Conservation (phyloP, 352 stramenopile species). For the Phytophthora sojae region DNA sequence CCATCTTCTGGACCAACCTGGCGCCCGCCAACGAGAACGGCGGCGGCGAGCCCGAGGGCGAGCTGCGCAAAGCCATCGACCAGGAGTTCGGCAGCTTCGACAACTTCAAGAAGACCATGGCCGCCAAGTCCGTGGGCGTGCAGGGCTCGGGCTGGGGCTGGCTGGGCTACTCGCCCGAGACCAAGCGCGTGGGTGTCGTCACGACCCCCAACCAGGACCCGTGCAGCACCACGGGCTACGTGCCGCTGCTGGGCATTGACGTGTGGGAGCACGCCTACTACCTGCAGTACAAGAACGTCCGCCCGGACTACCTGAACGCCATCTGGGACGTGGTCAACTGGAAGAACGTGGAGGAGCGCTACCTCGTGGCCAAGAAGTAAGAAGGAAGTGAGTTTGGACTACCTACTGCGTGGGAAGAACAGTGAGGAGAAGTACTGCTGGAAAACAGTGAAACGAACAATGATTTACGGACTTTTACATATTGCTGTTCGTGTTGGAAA, state of each 20-base stretch:
- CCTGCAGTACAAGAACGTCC: constrained; percentile 97
- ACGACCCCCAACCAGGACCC: constrained; percentile 97
- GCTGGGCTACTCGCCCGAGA: constrained; percentile 94
- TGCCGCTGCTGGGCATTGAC: constrained; percentile 98
- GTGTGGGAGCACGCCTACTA: constrained; percentile 98
- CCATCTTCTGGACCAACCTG: constrained; percentile 99
- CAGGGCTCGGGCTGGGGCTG: constrained; percentile 99
- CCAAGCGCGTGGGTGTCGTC: constrained; percentile 88
- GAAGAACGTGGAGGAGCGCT: constrained; percentile 90
- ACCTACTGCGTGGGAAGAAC: no score
- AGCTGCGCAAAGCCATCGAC: constrained; percentile 91
- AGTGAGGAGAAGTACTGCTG: no score
- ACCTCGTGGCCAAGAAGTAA: constrained; percentile 78
- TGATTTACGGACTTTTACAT: no score
- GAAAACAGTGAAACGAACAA: no score
- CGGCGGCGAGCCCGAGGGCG: constrained; percentile 82
- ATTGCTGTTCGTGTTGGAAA: no score
- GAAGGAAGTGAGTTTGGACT: background rate
- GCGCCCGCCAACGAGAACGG: constrained; percentile 78
- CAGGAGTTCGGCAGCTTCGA: constrained; percentile 94
- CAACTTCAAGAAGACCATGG: constrained; percentile 90
- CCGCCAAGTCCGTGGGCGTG: constrained; percentile 91
- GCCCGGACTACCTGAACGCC: constrained; percentile 96
- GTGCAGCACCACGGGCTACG: constrained; percentile 94
- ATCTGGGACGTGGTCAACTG: constrained; percentile 99